Conservation (phyloP, 31 red algal species). For the Endocladia muricata region DNA sequence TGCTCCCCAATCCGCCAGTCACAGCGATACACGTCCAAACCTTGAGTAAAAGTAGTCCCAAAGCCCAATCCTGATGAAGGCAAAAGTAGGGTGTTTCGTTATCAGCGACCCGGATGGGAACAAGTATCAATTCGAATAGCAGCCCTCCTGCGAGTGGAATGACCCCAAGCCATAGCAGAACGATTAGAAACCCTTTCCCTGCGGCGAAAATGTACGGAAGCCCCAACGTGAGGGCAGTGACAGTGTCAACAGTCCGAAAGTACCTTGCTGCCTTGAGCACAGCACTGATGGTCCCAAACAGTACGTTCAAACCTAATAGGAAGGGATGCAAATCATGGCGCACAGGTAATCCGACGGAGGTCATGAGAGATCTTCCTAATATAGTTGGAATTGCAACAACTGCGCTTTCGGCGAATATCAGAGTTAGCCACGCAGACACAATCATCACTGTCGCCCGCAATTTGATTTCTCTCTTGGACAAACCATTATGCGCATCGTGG, state of each 20-base stretch:
- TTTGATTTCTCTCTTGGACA: not conserved
- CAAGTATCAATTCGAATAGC: conserved; percentile 72
- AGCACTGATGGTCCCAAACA: conserved; percentile 25
- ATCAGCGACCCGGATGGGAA: conserved; percentile 54
- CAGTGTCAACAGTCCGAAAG: conserved; percentile 38
- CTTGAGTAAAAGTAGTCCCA: conserved; percentile 61
- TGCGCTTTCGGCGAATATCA: conserved; percentile 46
- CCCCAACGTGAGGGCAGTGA: conserved; percentile 25
- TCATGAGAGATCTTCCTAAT: conserved; percentile 60
- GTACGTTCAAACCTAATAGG: conserved; percentile 54
- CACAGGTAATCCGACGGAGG: conserved; percentile 47
- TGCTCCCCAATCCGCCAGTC: conserved; percentile 32
- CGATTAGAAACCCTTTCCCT: conserved; percentile 42
- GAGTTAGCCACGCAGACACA: conserved; percentile 62
- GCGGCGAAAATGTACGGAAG: conserved; percentile 31
- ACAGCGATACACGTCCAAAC: conserved; percentile 60
- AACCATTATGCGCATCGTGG: not conserved
- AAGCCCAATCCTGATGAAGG: conserved; percentile 79
- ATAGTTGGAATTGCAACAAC: conserved; percentile 63
- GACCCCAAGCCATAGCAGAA: conserved; percentile 51
- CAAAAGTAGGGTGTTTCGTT: conserved; percentile 72
- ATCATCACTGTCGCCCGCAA: conserved; percentile 60
- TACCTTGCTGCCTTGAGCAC: conserved; percentile 27
- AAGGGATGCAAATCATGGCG: conserved; percentile 80
- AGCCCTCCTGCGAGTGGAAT: conserved; percentile 71